Evolutionary conservation across 2,329 filamentous ascomycete genomes (phyloP).

Genomic region (Hypoxylon sp.): DNA sequence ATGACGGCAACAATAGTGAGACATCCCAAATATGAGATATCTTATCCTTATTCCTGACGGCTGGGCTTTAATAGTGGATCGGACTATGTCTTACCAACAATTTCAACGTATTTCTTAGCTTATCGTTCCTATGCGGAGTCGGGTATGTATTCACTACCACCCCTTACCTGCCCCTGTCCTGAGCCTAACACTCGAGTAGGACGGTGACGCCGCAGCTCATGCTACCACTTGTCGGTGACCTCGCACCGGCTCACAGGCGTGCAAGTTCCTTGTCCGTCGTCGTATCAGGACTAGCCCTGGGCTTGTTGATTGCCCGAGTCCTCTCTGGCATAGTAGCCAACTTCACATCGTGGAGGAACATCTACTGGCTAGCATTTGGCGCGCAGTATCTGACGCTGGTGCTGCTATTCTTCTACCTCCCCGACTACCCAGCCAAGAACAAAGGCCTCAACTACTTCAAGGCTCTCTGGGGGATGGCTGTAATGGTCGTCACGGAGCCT

Average conservation of each 20-base stretch:
- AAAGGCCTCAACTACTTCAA: slow-evolving; percentile 65
- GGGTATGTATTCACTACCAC: slow-evolving; percentile 52
- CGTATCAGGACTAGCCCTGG: slow-evolving; percentile 69
- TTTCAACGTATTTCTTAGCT: slow-evolving; percentile 65
- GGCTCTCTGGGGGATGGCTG: slow-evolving; percentile 65
- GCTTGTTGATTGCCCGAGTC: slow-evolving; percentile 71
- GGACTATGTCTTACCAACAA: slow-evolving; percentile 68
- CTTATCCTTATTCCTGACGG: not conserved
- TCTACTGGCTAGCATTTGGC: slow-evolving; percentile 73
- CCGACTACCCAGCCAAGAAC: slow-evolving; percentile 73
- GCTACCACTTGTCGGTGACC: slow-evolving; percentile 75
- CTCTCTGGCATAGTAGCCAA: slow-evolving; percentile 73
- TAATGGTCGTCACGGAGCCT: slow-evolving; percentile 65
- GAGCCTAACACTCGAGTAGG: slow-evolving; percentile 28
- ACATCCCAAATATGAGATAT: no score
- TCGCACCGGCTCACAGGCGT: slow-evolving; percentile 67
- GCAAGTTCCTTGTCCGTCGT: slow-evolving; percentile 71
- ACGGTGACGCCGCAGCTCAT: slow-evolving; percentile 60
- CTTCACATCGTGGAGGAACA: slow-evolving; percentile 69
- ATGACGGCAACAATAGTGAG: slow-evolving; percentile 68
- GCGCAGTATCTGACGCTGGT: slow-evolving; percentile 69
- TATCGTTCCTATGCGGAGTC: slow-evolving; percentile 67
- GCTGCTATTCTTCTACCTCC: slow-evolving; percentile 71
- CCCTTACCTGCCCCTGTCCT: slow-evolving; percentile 62
- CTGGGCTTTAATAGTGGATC: slow-evolving; percentile 54